Evolutionary conservation across 257 asterid species (phyloP).

Genomic region (Nicotiana attenuata): DNA sequence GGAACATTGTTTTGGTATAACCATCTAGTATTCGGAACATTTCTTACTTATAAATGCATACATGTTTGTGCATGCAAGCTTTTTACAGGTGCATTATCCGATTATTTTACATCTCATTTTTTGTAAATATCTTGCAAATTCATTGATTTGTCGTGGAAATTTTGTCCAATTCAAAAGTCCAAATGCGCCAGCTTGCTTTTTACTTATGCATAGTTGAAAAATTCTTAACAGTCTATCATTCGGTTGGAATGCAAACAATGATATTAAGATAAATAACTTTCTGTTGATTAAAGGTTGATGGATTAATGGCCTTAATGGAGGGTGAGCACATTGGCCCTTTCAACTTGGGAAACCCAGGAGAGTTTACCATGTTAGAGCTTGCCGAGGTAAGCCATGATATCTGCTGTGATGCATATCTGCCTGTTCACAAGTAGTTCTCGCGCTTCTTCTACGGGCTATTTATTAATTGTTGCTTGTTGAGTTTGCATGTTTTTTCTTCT

Average conservation of each 20-base stretch:
- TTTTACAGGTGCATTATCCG: background rate
- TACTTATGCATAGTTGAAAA: background rate
- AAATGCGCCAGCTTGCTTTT: background rate
- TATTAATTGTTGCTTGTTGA: background rate
- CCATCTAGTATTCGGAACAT: background rate
- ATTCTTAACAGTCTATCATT: background rate
- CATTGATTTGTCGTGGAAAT: background rate
- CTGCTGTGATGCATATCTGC: background rate
- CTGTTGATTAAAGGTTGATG: slow-evolving; percentile 33
- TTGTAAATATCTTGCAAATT: background rate
- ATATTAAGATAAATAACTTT: background rate
- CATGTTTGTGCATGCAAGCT: background rate
- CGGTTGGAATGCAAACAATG: background rate
- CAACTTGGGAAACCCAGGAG: slow-evolving; percentile 58
- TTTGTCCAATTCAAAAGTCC: background rate
- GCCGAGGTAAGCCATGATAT: slow-evolving; percentile 36
- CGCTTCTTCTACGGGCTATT: background rate
- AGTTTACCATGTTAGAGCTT: slow-evolving; percentile 51
- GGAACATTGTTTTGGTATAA: background rate
- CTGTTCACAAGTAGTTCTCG: background rate
- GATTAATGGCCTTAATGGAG: slow-evolving; percentile 48
- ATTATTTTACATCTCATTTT: background rate
- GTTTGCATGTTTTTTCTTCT: background rate
- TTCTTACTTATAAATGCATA: background rate
- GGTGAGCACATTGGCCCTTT: slow-evolving; percentile 48